These are phyloP conservation scores for Gnaphalium uliginosum DNA, from an alignment of 129 eudicot genomes.

Conservation along the genomic window DNA sequence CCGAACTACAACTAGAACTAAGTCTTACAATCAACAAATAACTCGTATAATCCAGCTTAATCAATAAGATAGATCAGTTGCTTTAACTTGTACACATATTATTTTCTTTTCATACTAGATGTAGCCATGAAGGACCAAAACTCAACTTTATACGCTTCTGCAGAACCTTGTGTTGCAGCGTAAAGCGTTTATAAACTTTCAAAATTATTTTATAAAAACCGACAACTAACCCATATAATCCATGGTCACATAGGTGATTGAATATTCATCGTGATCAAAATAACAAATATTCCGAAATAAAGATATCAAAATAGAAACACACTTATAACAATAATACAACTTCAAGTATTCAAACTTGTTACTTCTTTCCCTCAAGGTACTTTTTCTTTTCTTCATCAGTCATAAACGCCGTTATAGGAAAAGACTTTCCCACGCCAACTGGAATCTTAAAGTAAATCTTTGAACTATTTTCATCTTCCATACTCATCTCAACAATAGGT, in stretches of 20 bases:
- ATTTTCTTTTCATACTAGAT: not conserved
- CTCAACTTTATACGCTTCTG: not conserved
- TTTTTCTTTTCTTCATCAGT: slow-evolving; percentile 61
- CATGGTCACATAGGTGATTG: not conserved
- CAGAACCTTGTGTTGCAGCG: not conserved
- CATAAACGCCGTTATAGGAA: slow-evolving; percentile 78
- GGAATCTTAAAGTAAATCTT: slow-evolving; percentile 77
- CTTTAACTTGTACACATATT: not conserved
- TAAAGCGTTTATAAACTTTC: not conserved
- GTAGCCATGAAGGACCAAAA: not conserved
- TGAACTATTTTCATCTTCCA: slow-evolving; percentile 38
- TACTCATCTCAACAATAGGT: slow-evolving; percentile 68
- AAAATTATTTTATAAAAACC: not conserved
- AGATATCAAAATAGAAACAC: not conserved
- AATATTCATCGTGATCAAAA: not conserved
- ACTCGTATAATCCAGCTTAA: too few relatives aligned
- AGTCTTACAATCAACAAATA: not conserved
- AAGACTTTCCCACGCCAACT: slow-evolving; percentile 58
- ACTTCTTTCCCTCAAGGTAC: slow-evolving; percentile 33
- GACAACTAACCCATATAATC: not conserved
- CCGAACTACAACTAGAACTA: not conserved
- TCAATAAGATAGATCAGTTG: not conserved
- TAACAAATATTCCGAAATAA: not conserved
- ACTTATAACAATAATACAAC: not conserved
- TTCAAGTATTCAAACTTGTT: slow-evolving; percentile 1